Evolutionary conservation across 805 yeast species (phyloP).

Genomic region (Cyberlindnera japonica): DNA sequence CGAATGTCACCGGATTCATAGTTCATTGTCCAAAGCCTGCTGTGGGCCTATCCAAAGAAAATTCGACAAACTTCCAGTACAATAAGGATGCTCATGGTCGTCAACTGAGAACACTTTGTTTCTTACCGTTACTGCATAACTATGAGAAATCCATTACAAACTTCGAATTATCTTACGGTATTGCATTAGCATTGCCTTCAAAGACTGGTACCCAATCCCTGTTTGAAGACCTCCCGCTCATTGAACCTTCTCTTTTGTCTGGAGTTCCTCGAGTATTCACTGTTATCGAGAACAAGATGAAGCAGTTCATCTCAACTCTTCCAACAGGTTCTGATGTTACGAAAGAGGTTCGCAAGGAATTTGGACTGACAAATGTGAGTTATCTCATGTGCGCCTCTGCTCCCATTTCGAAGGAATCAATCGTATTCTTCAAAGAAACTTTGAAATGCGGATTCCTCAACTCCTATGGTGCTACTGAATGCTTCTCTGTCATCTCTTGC

Average conservation of each 20-base stretch:
- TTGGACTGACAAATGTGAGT: conserved; percentile 38
- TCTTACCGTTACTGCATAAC: conserved; percentile 56
- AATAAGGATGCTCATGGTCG: conserved; percentile 18
- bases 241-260: conserved; percentile 44
- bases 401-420: conserved; percentile 53
- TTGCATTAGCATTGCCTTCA: conserved; percentile 45
- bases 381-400: conserved; percentile 49
- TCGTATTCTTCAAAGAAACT: conserved; percentile 49
- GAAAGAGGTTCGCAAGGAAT: conserved; percentile 26
- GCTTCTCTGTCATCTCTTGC: conserved; percentile 44
- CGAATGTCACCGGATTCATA: conserved; percentile 32
- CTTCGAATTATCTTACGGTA: conserved; percentile 39
- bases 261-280: conserved; percentile 57
- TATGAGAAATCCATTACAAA: conserved; percentile 47
- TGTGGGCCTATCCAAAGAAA: conserved; percentile 16
- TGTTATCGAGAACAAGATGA: conserved; percentile 38
- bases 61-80: conserved; percentile 14
- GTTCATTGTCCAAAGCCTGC: conserved; percentile 29
- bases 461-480: conserved; percentile 63
- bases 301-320: conserved; percentile 14
- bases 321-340: conserved; percentile 5
- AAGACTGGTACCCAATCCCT: conserved; percentile 37
- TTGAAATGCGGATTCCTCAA: conserved; percentile 43
- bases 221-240: conserved; percentile 46
- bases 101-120: conserved; percentile 30